Base-by-base conservation (phyloP, 1,284 basidiomycete species). In the Leccinum griseonigrum region DNA sequence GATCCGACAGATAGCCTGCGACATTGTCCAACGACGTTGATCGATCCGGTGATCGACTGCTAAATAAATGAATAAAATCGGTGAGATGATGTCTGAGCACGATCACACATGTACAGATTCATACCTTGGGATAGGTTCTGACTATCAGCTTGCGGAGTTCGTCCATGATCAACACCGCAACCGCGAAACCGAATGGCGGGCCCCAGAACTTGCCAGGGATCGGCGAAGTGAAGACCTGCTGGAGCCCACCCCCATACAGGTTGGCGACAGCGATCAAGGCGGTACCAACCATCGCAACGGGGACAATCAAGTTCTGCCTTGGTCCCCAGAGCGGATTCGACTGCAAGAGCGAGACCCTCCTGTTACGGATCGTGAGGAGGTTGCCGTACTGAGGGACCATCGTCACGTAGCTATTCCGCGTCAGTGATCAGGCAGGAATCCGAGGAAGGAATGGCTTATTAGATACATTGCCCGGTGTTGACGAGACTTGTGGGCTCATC, bases 121-220 rank as follows among this genome's bases (percentile, higher is more conserved):
- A 4, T 4, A 77, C 78, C 57, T 76, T 75, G 3, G 78, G 79
- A 54, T 78, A 76, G 4, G 73, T 73, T 59, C 78, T 69, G 28
- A 79, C 78, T 14, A 79, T 63, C 54, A 78, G 58, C 65, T 79
- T 79, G 43, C 78, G 68, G 6, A 74, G 56, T 61, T 79, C 78
- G 56, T 80, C 79, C 28, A 78, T 61, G 7, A 67, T 70, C 61
- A 79, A 61, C 13, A 80, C 69, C 0, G 65, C 77, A 5, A 75
- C 54, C 4, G 76, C 78, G 46, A 79, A 80, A 2, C 66, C 69
- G 59, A 79, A 79, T 4, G 78, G 79, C 22, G 78, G 69, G 38
- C 77, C 77, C 78, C 79, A 79, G 69, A 77, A 79, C 75, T 75
- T 79, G 2, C 70, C 68, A 2, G 78, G 79, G 50, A 79, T 78